These are phyloP conservation scores for Solanum hybrid DNA, from an alignment of 305 asterid genomes.

Conservation along the genomic window DNA sequence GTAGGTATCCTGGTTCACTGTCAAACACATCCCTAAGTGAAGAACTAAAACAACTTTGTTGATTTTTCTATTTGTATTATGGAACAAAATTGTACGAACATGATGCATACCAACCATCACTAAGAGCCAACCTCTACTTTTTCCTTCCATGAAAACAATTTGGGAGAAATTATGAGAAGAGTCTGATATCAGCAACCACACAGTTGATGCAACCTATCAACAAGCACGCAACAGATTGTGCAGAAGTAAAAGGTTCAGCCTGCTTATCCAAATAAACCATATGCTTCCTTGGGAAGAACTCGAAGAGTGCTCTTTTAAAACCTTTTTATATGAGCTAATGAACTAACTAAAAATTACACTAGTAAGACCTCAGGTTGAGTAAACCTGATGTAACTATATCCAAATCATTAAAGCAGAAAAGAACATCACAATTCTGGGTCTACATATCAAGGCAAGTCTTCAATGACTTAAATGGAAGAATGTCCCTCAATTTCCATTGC, in stretches of 20 bases:
- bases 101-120: neutral
- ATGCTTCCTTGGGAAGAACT: neutral
- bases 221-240: neutral
- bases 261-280: neutral
- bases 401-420: neutral
- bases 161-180: neutral
- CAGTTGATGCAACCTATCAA: neutral
- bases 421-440: neutral
- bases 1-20: neutral
- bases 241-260: neutral
- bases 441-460: neutral
- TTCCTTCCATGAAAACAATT: neutral
- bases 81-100: neutral
- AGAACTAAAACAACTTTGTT: neutral
- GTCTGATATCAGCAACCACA: neutral
- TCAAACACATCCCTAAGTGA: neutral
- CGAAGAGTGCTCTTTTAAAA: neutral
- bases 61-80: neutral
- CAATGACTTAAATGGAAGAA: neutral
- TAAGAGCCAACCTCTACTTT: neutral
- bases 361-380: neutral
- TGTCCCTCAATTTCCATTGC: neutral
- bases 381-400: neutral
- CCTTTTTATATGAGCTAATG: neutral
- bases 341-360: neutral